These are phyloP conservation scores for Trichocomaceae sp. DNA, from an alignment of 2,329 filamentous ascomycete species.

Conservation along the genomic window DNA sequence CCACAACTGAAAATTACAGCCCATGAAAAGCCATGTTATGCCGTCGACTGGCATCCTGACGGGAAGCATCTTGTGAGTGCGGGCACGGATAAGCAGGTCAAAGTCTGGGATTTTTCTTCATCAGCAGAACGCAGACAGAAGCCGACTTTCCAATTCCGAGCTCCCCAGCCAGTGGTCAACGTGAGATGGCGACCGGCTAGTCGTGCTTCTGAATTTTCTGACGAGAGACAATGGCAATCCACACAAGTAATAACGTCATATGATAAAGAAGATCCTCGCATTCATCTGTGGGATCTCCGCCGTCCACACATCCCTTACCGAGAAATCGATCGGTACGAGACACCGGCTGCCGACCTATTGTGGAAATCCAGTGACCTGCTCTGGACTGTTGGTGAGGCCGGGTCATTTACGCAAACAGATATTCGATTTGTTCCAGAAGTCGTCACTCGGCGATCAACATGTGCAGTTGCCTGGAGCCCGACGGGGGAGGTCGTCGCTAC, in stretches of 20 bases:
- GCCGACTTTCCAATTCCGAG: conserved; percentile 51
- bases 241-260: conserved; percentile 59
- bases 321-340: conserved; percentile 52
- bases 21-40: conserved; percentile 54
- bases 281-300: conserved; percentile 61
- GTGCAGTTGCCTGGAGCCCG: conserved; percentile 52
- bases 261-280: conserved; percentile 53
- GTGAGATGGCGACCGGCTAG: conserved; percentile 58
- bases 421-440: conserved; percentile 54
- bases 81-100: conserved; percentile 56
- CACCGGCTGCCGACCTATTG: conserved; percentile 53
- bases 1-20: conserved; percentile 56
- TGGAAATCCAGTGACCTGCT: conserved; percentile 59
- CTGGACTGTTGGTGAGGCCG: conserved; percentile 58
- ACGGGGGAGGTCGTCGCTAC: conserved; percentile 52
- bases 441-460: conserved; percentile 52
- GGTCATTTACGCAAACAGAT: conserved; percentile 57
- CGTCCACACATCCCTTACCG: conserved; percentile 56
- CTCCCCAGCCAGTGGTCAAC: conserved; percentile 56
- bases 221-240: conserved; percentile 51
- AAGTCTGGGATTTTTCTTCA: conserved; percentile 58
- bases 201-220: conserved; percentile 47
- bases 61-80: conserved; percentile 59
- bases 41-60: conserved; percentile 62
- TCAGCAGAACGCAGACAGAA: conserved; percentile 53